Base-by-base conservation (phyloP, 306 rosid species). In the Corylus heterophylla region DNA sequence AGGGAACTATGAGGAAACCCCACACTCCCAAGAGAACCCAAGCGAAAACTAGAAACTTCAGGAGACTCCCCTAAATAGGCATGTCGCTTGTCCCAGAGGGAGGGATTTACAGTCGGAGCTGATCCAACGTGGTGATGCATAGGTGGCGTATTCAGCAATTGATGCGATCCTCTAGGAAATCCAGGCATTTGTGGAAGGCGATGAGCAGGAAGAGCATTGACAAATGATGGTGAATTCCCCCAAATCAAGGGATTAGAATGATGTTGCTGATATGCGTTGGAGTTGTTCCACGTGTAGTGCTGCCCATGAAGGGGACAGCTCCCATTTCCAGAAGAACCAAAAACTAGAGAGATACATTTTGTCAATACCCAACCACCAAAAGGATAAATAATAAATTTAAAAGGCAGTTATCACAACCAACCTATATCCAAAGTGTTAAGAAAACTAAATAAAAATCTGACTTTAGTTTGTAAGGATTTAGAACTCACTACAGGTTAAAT, bases 81-180 rank as follows among this genome's bases (percentile, higher is more conserved):
- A 73, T 75, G 86, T 35, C 79, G 90, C 75, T 89, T 87, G 71
- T 90, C 95, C 97, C 97, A 92, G 9, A 87, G 89, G 14, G 95
- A 90, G 77, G 89, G 89, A 5, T 92, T 90, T 71, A 90, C 86
- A 68, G 86, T 89, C 1, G 97, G 97, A 52, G 97, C 97, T 58
- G 95, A 92, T 75, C 97, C 97, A 76, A 90, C 92, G 69, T 87
- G 97, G 64, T 85, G 93, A 37, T 84, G 88, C 42, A 89, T 55
- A 75, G 88, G 87, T 50, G 95, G 83, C 70, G 89, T 80, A 54
- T 80, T 86, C 78, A 90, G 86, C 78, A 89, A 81, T 76, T 87
- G 92, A 76, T 92, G 86, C 12, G 88, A 76, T 73, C 91, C 58
- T 79, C 90, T 73, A 77, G 92, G 88, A 88, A 90, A 89, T 81